Base-by-base conservation (phyloP, 495 filamentous ascomycete species). In the Aspergillus bertholletiae region DNA sequence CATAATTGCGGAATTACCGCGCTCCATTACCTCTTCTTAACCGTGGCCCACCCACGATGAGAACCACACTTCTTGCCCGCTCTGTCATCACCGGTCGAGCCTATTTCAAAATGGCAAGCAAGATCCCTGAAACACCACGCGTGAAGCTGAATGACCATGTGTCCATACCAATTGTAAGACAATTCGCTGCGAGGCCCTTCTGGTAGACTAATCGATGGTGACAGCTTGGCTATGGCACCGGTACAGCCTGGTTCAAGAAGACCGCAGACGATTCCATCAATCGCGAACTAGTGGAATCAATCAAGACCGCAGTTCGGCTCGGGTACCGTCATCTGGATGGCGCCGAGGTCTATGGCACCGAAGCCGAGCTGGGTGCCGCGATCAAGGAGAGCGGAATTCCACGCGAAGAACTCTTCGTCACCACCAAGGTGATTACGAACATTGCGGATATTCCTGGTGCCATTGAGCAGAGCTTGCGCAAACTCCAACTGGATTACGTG, bases 311-410 rank as follows among this genome's bases (percentile, higher is more conserved):
- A 49, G 78, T 91, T 56, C 79, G 80, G 44, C 66, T 75, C 23
- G 87, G 86, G 13, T 92, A 86, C 65, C 68, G 72, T 53, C 88
- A 92, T 58, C 74, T 90, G 13, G 89, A 93, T 69, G 83, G 84
- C 12, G 89, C 89, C 20, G 82, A 90, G 81, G 83, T 79, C 9
- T 92, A 93, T 72, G 80, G 81, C 61, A 92, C 88, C 49, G 89
- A 92, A 62, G 54, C 66, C 17, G 87, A 90, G 59, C 74, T 89
- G 26, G 88, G 89, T 39, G 61, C 72, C 9, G 88, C 82, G 22
- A 88, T 92, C 67, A 79, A 84, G 58, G 64, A 63, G 9, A 56
- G 55, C 5, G 78, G 78, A 18, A 68, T 91, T 0, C 76, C 82
- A 0, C 82, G 88, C 3, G 73, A 77, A 39, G 77, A 86, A 52